Conservation (phyloP, 2,329 filamentous ascomycete species). For the Calonectria montana region DNA sequence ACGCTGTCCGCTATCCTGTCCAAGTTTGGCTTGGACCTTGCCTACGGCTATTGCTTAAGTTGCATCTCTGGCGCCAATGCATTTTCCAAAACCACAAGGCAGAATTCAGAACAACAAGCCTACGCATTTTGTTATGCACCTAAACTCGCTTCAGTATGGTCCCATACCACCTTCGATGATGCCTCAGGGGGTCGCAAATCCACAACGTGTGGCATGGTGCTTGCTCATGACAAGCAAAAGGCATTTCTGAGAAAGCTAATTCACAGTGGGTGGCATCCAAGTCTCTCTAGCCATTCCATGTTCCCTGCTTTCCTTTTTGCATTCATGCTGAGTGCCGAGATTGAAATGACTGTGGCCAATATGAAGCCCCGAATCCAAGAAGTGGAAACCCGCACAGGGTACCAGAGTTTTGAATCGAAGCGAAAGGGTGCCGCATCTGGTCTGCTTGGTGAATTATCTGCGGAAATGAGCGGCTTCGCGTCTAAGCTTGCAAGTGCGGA, state of each 20-base stretch:
- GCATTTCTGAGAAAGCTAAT: slow-evolving; percentile 39
- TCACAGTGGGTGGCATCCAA: slow-evolving; percentile 42
- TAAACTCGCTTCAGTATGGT: slow-evolving; percentile 53
- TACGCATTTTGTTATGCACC: slow-evolving; percentile 52
- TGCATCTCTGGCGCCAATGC: slow-evolving; percentile 48
- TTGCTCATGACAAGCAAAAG: slow-evolving; percentile 43
- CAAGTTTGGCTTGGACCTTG: slow-evolving; percentile 45
- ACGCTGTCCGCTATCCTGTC: slow-evolving; percentile 36
- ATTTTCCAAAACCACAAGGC: slow-evolving; percentile 28
- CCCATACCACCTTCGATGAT: slow-evolving; percentile 36
- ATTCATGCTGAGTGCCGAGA: slow-evolving; percentile 48
- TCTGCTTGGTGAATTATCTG: slow-evolving; percentile 46
- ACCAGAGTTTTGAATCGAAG: slow-evolving; percentile 47
- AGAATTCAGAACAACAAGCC: slow-evolving; percentile 29
- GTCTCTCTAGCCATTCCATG: slow-evolving; percentile 45
- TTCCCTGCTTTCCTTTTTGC: slow-evolving; percentile 50
- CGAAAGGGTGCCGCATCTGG: slow-evolving; percentile 43
- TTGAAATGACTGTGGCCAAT: slow-evolving; percentile 45
- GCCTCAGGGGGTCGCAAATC: slow-evolving; percentile 15
- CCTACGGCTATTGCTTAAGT: slow-evolving; percentile 48
- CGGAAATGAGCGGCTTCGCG: slow-evolving; percentile 48
- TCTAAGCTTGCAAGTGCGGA: slow-evolving; percentile 52
- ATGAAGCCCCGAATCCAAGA: slow-evolving; percentile 48
- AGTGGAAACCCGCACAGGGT: slow-evolving; percentile 51
- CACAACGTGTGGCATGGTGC: slow-evolving; percentile 47